Evolutionary conservation across 129 eudicot species (phyloP).

Genomic region (Flaveria robusta): DNA sequence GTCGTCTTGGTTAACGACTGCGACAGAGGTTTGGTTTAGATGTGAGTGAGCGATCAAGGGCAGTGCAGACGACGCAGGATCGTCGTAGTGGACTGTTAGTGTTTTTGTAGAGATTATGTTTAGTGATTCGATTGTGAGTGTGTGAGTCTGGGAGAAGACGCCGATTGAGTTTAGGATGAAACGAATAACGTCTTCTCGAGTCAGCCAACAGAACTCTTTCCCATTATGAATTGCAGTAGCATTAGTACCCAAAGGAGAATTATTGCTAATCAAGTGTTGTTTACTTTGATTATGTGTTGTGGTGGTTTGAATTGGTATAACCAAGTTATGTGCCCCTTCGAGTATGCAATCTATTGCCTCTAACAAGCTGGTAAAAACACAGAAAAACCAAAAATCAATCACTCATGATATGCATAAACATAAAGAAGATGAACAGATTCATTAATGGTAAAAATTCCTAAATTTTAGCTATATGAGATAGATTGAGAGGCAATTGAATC

Average conservation of each 20-base stretch:
- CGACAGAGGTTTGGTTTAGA: conserved; percentile 59
- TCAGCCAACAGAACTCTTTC: conserved; percentile 62
- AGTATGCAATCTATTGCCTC: conserved; percentile 77
- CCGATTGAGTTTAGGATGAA: conserved; percentile 70
- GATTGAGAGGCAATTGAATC: too few relatives aligned
- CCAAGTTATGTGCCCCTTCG: conserved; percentile 80
- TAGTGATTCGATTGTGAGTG: conserved; percentile 63
- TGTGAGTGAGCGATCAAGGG: conserved; percentile 43
- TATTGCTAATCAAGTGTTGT: conserved; percentile 34
- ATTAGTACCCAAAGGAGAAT: conserved; percentile 15
- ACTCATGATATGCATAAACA: not conserved
- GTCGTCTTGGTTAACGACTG: conserved; percentile 60
- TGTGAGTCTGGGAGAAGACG: conserved; percentile 64
- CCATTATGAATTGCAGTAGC: conserved; percentile 38
- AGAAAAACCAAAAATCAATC: not conserved
- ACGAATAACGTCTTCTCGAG: conserved; percentile 74
- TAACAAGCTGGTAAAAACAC: conserved; percentile 47
- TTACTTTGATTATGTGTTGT: conserved; percentile 37
- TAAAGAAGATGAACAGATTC: not conserved
- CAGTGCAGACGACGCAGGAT: conserved; percentile 55
- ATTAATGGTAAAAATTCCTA: too few relatives aligned
- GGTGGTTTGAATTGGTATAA: conserved; percentile 60
- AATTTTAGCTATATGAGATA: too few relatives aligned
- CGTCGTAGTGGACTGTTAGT: conserved; percentile 50
- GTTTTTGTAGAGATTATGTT: conserved; percentile 49